Base-by-base conservation (phyloP, 164 flowering plant genomes). In the Chimonanthus salicifolius region DNA sequence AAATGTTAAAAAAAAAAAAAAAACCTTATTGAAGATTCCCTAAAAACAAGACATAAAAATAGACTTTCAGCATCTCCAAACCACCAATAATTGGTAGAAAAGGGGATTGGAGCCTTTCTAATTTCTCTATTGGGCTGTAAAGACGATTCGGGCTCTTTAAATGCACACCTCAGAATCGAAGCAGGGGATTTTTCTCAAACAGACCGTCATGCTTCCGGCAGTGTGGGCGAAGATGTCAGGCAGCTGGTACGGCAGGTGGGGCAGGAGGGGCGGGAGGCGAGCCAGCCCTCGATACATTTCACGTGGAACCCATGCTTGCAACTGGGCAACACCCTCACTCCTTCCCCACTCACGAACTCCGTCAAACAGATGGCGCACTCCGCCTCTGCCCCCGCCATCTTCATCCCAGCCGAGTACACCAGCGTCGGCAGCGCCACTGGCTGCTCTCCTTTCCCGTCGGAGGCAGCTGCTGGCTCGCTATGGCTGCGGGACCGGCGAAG, bases 251-350 rank as follows among this genome's bases (percentile, higher is more conserved):
- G 85, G 74, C 89, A 88, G 48, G 87, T 84, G 45, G 91, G 91
- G 72, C 89, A 88, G 6, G 91, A 82, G 0, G 80, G 13, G n/a
- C 77, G 81, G 5, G 81, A 68, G 15, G 74, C 73, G 20, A 88
- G 46, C 91, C 91, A 88, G 58, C 65, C 50, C 21, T 86, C 74
- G 5, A 86, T 84, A 58, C 91, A 88, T 9, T 77, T 74, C 1
- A 58, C 81, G 62, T 88, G 91, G 69, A 85, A 88, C 4, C 88
- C 88, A 74, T 88, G 91, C 13, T 82, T 80, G 63, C 91, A 88
- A 21, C 68, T 77, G 0, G 75, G 80, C 80, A 88, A 66, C 13
- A 88, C 86, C 71, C 81, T 75, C 43, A 88, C 73, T 13, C 62
- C 79, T 9, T 86, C 91, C 5, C 91, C 89, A n/a, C 83, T 80